A percentile compares a stretch with the other conserved stretches of the same genome.
Conservation (phyloP, 495 filamentous ascomycete species). For the Penicillium robsamsonii region DNA sequence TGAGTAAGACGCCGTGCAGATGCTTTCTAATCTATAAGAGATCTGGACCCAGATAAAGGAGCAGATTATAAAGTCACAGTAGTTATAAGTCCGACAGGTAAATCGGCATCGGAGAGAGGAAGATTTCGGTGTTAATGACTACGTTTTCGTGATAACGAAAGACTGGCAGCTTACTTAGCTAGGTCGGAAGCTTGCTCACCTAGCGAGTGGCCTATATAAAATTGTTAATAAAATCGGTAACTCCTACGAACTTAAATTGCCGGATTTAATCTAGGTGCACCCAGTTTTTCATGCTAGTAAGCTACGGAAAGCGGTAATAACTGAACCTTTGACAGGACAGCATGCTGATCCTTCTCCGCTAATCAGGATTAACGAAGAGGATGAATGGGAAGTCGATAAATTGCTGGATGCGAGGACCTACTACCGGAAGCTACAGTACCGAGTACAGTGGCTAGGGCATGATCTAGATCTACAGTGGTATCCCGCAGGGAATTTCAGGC, state of each 20-base stretch:
- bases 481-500: constrained; percentile 9
- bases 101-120: too few species aligned
- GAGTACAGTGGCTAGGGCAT: constrained; percentile 4
- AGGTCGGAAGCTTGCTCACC: too few species aligned
- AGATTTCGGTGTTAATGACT: too few species aligned
- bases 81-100: too few species aligned
- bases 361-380: constrained; percentile 2
- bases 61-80: too few species aligned
- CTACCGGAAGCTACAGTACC: constrained; percentile 14
- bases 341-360: neutral
- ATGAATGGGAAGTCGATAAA: constrained; percentile 16
- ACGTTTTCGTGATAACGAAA: too few species aligned
- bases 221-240: neutral
- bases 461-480: constrained; percentile 11
- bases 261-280: neutral
- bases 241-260: neutral
- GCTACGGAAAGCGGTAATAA: neutral
- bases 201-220: neutral
- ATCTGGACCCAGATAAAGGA: too few species aligned
- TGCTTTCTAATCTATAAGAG: too few species aligned
- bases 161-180: too few species aligned
- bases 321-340: neutral
- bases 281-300: constrained; percentile 14
- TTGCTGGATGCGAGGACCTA: neutral
- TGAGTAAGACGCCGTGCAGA: too few species aligned